Base-by-base conservation (phyloP, 148 eudicot species). In the Vaccinium corymbosum region DNA sequence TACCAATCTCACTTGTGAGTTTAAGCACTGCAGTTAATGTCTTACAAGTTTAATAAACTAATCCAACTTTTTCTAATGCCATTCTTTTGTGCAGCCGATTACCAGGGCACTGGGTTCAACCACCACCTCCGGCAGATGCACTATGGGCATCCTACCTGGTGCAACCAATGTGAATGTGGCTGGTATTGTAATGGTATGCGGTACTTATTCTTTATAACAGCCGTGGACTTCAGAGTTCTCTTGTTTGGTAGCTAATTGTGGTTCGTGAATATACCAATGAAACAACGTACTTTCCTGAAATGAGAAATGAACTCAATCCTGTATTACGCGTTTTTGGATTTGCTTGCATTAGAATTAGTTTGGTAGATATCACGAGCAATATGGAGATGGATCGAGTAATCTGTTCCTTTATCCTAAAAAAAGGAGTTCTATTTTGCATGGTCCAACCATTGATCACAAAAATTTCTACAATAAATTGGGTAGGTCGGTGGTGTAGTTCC, bases 81-180 rank as follows among this genome's bases (percentile, higher is more conserved):
- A 42, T 83, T 53, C 52, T 62, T 83, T 85, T 82, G 50, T 88
- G 85, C 93, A 96, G 98, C 89, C 97, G 99, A 57, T 93, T 96
- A 84, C 98, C 98, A 15, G 94, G 95, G 35, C 99, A 94, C 84
- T 96, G 98, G 99, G 92, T 94, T 91, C 94, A 90, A 85, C 94
- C 97, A 51, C 94, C 99, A 57, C 94, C 98, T 56, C 97, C 98
- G 16, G 88, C 99, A 51, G 90, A 94, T 83, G 94, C 90, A 79
- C 81, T 92, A 84, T 96, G 99, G 98, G 97, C 94, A 81, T 96
- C 99, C 64, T 96, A 93, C 90, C 85, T 96, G 61, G 91, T 89
- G 83, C 91, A 71, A 82, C 94, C 81, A 80, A 49, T 84, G 90
- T 87, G 87, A 90, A 20, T 29, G 12, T 62, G 38, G 14, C 73